These are phyloP conservation scores for Nicotiana rustica DNA, from an alignment of 305 asterid species.

Conservation along the genomic window DNA sequence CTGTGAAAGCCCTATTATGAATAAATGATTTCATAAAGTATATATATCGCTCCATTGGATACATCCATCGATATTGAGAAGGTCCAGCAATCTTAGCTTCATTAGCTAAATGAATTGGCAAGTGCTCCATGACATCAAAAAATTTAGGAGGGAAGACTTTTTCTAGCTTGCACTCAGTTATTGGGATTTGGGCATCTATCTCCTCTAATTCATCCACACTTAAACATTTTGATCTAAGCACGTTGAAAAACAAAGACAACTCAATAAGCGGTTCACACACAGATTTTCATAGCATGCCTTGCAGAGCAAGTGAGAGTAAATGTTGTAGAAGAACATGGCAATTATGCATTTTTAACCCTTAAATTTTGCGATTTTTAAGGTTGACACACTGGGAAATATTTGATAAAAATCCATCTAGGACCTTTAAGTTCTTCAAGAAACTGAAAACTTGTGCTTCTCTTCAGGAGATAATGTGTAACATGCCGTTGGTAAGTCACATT, in stretches of 20 bases:
- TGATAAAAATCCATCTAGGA: not conserved
- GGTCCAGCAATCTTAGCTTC: not conserved
- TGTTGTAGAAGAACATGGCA: not conserved
- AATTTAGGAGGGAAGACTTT: not conserved
- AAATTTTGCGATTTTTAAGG: slow-evolving; percentile 1
- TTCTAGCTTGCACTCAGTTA: slow-evolving; percentile 17
- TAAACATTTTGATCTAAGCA: not conserved
- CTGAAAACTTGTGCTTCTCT: not conserved
- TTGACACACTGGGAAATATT: not conserved
- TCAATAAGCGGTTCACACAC: slow-evolving; percentile 8
- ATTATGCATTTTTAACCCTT: not conserved
- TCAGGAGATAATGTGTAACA: not conserved
- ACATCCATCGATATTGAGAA: not conserved
- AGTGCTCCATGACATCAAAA: not conserved
- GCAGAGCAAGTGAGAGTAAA: not conserved
- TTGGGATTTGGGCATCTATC: not conserved
- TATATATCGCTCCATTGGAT: not conserved
- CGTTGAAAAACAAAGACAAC: not conserved
- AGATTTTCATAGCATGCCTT: not conserved
- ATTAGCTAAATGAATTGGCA: slow-evolving; percentile 10
- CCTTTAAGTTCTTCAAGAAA: not conserved
- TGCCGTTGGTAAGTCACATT: not conserved
- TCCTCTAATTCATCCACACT: not conserved
- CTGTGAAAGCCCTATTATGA: not conserved
- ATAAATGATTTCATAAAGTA: not conserved